Percentiles rank a stretch among this genome's conserved stretches.
Conservation (phyloP, 2,329 filamentous ascomycete species). For the Xylaria sp. region DNA sequence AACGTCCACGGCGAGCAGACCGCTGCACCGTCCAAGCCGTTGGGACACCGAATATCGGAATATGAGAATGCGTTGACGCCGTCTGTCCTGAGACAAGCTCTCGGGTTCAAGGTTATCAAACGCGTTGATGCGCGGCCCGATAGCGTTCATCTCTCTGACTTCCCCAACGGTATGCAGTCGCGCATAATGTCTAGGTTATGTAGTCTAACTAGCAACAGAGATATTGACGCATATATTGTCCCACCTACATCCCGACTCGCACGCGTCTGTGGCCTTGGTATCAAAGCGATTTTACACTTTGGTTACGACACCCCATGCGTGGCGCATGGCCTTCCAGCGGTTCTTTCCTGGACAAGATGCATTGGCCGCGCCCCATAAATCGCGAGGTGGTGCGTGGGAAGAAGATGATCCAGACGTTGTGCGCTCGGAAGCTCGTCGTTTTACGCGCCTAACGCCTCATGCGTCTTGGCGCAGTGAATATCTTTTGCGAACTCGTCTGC, state of each 20-base stretch:
- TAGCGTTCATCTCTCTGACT: conserved; percentile 53
- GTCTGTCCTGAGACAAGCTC: conserved; percentile 48
- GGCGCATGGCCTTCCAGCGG: conserved; percentile 89
- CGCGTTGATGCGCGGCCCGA: conserved; percentile 43
- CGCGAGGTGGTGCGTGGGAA: conserved; percentile 44
- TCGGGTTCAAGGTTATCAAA: conserved; percentile 60
- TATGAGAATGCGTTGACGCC: conserved; percentile 63
- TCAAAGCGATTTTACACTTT: conserved; percentile 85
- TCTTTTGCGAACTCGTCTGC: conserved; percentile 79
- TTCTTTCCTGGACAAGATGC: conserved; percentile 80
- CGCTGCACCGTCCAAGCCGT: conserved; percentile 35
- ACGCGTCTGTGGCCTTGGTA: conserved; percentile 81
- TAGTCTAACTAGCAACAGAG: conserved; percentile 59
- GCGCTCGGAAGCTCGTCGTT: conserved; percentile 74
- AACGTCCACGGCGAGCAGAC: conserved; percentile 40
- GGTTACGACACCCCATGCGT: conserved; percentile 89
- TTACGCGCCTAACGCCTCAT: conserved; percentile 77
- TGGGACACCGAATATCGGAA: conserved; percentile 59
- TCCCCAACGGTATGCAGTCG: conserved; percentile 76
- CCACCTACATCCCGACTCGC: conserved; percentile 82
- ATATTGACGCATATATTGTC: conserved; percentile 89
- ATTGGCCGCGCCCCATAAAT: conserved; percentile 42
- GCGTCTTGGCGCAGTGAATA: conserved; percentile 98
- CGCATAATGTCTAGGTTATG: conserved; percentile 15
- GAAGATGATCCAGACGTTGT: conserved; percentile 56